Base-by-base conservation (phyloP, 306 rosid species). In the Delonix regia region DNA sequence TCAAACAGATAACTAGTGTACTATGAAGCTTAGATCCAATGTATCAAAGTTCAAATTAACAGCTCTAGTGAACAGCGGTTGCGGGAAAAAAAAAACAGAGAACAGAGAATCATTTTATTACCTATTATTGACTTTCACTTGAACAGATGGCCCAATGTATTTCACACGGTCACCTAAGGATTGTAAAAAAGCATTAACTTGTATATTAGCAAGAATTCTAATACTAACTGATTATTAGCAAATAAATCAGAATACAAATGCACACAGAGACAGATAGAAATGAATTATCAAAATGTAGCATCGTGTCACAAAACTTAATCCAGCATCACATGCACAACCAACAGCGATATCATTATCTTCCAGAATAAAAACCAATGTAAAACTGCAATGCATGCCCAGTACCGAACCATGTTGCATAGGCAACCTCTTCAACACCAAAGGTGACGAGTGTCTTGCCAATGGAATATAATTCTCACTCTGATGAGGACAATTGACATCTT, bases 131-230 rank as follows among this genome's bases (percentile, higher is more conserved):
- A 74, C 90, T 81, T 85, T 84, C 84, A 84, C 76, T 57, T 47
- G 75, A 65, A 85, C 80, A 64, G 96, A 86, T 25, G 94, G 87
- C 71, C 99, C 99, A 69, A 77, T 81, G 78, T 95, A 95, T 89
- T 85, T 95, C 84, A 95, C 98, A 59, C 99, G 94, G 79, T 93
- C 99, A 73, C 99, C 99, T 95, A 53, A 28, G 71, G 80, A 21
- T 38, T 27, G 57, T 55, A 76, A 78, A 59, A 80, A 59, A 52
- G 74, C 67, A 30, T 61, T 64, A 71, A 77, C 11, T 52, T 57
- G 84, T 56, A 56, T 61, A 73, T n/a, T 68, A 24, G 48, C 76
- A 19, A 49, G 48, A 75, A 39, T 57, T 33, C 28, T 45, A 47
- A 79, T 75, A 47, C 76, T 9, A 69, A 62, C 28, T 74, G 53